Evolutionary conservation across 2,329 filamentous ascomycete species (phyloP).

Genomic region (Aureobasidium sp.): DNA sequence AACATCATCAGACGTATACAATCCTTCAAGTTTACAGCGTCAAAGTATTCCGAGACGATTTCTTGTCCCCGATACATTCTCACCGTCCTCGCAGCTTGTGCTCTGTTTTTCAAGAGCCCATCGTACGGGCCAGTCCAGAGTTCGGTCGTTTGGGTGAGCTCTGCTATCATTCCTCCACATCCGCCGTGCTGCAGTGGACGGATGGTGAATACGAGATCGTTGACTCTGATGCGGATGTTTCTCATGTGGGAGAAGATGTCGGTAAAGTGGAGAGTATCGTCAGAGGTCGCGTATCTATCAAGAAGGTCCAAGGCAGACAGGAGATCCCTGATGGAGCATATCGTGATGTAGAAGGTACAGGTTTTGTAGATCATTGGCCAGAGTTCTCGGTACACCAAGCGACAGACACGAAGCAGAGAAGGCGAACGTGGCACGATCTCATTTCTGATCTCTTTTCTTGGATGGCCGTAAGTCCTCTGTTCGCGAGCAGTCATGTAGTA

Average conservation of each 20-base stretch:
- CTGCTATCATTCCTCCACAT: neutral
- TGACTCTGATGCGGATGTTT: neutral
- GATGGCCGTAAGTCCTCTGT: neutral
- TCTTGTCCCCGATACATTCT: neutral
- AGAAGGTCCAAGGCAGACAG: neutral
- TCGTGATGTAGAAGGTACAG: neutral
- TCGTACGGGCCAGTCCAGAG: neutral
- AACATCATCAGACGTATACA: neutral
- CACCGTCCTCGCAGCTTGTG: neutral
- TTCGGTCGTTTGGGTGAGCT: neutral
- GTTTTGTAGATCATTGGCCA: neutral
- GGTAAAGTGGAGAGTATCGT: too few species aligned
- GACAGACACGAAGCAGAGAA: neutral
- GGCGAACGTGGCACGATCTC: neutral
- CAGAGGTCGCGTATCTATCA: neutral
- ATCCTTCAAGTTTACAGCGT: neutral
- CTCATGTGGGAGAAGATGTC: neutral
- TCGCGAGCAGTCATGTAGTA: slow-evolving; percentile 1
- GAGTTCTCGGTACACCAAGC: neutral
- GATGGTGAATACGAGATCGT: neutral
- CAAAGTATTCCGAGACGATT: neutral
- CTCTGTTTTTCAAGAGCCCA: neutral
- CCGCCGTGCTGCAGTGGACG: neutral
- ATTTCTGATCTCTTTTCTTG: neutral
- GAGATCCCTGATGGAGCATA: neutral